Evolutionary conservation across 306 rosid species (phyloP).

Genomic region (Canavalia ensiformis): DNA sequence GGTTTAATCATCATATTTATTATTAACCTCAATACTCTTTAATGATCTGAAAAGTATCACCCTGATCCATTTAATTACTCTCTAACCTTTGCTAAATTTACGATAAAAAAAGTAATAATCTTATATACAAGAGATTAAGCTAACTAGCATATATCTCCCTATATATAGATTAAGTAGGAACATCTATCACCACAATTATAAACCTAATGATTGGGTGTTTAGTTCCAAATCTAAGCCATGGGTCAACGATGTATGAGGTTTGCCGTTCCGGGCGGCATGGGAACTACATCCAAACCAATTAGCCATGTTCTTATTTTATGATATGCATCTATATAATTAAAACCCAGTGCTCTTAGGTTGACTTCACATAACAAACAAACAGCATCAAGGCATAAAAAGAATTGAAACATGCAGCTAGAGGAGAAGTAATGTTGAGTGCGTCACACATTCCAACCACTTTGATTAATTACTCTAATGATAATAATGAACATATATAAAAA

Average conservation of each 20-base stretch:
- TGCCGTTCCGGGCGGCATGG: conserved; percentile 47
- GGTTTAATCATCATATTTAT: background rate
- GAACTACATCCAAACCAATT: conserved; percentile 49
- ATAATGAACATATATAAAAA: background rate
- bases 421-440: conserved; percentile 50
- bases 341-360: conserved; percentile 56
- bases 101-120: background rate
- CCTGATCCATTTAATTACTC: background rate
- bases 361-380: conserved; percentile 46
- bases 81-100: background rate
- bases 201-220: conserved; percentile 53
- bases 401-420: conserved; percentile 28
- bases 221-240: conserved; percentile 50
- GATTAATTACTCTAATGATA: background rate
- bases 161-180: background rate
- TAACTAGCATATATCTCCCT: background rate
- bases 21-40: background rate
- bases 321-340: background rate
- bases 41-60: background rate
- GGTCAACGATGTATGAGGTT: conserved; percentile 51
- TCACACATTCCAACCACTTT: conserved; percentile 47
- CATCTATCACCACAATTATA: background rate
- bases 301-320: conserved; percentile 24
- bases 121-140: conserved; percentile 3
- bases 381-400: background rate